Percentiles rank a stretch among this genome's conserved stretches.
Evolutionary conservation across 768 basidiomycete genomes (phyloP).

Genomic region (Lanmaoa pseudosensibilis): DNA sequence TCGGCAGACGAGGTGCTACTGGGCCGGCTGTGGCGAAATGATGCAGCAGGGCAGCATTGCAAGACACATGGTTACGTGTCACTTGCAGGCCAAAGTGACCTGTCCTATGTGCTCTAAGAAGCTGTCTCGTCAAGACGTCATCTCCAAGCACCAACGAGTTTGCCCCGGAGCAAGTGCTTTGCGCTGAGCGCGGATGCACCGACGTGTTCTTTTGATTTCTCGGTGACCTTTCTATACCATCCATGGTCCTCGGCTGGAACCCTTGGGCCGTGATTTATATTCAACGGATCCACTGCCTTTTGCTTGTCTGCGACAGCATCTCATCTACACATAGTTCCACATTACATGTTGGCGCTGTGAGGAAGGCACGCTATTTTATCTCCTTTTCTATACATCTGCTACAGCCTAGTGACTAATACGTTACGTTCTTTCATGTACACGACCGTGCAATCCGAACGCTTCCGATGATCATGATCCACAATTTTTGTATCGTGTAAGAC

Average conservation of each 20-base stretch:
- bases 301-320: not conserved
- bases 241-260: not conserved
- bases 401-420: not conserved
- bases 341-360: not conserved
- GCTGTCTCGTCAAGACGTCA: slow-evolving; percentile 27
- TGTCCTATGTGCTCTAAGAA: slow-evolving; percentile 31
- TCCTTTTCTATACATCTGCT: not conserved
- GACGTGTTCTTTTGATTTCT: not conserved
- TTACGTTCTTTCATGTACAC: not conserved
- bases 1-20: slow-evolving; percentile 20
- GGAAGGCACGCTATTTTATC: slow-evolving; percentile 1
- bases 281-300: not conserved
- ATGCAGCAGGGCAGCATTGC: slow-evolving; percentile 33
- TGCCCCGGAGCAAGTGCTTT: slow-evolving; percentile 22
- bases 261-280: not conserved
- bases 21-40: slow-evolving; percentile 19
- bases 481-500: not conserved
- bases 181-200: slow-evolving; percentile 8
- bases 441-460: not conserved
- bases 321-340: not conserved
- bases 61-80: slow-evolving; percentile 29
- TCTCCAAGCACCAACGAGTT: slow-evolving; percentile 27
- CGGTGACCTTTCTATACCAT: not conserved
- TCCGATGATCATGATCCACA: not conserved
- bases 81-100: slow-evolving; percentile 28